Conservation (phyloP, 768 basidiomycete species). For the Strobilomyces echinocephalus region DNA sequence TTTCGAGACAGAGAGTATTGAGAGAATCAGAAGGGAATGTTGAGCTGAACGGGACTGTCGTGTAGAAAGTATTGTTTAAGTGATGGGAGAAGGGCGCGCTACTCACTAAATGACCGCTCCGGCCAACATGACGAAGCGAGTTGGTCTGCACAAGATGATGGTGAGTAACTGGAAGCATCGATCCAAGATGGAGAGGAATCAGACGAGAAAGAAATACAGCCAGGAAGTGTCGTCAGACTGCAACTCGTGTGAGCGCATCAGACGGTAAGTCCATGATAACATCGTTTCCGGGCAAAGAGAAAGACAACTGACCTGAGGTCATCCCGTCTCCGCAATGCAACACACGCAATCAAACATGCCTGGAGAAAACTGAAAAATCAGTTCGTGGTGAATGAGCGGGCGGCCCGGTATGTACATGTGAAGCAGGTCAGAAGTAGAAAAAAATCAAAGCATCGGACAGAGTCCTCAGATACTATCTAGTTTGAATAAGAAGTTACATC, state of each 20-base stretch:
- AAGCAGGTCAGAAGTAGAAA: neutral
- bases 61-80: constrained; percentile 5
- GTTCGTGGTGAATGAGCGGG: neutral
- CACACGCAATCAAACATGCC: neutral
- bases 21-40: constrained; percentile 61
- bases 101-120: neutral
- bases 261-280: constrained; percentile 17
- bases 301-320: neutral
- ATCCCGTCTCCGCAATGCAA: neutral
- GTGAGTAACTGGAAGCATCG: neutral
- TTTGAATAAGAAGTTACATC: constrained; percentile 1
- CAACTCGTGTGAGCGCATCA: constrained; percentile 4
- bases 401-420: neutral
- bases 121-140: neutral
- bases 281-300: constrained; percentile 4
- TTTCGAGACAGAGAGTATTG: too few relatives aligned
- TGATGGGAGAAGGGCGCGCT: too few relatives aligned
- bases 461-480: constrained; percentile 11
- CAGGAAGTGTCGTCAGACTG: constrained; percentile 12
- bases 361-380: neutral
- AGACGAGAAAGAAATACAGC: constrained; percentile 13
- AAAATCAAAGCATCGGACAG: neutral
- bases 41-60: constrained; percentile 80
- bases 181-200: neutral
- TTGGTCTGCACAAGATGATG: neutral